Evolutionary conservation across 441 rosid species (phyloP).

Genomic region (Kokia cookei): DNA sequence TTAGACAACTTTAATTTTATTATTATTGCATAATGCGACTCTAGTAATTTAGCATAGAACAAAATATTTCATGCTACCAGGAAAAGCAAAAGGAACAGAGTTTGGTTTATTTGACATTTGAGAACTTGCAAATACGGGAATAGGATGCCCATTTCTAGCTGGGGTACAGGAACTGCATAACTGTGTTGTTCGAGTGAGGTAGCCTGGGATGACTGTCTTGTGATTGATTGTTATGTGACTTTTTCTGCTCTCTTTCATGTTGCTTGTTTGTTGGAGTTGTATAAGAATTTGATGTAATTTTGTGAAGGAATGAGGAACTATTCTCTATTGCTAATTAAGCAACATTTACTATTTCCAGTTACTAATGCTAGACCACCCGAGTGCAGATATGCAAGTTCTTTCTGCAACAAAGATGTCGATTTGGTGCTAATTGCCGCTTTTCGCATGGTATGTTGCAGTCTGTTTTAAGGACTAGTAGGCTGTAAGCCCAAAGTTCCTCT

Average conservation of each 20-base stretch:
- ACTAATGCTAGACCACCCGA: constrained; percentile 49
- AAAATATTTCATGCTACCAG: neutral
- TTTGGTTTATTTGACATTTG: neutral
- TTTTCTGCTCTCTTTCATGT: neutral
- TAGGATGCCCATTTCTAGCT: neutral
- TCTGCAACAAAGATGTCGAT: constrained; percentile 92
- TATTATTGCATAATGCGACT: neutral
- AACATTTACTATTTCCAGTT: neutral
- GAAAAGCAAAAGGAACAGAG: neutral
- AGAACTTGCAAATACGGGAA: neutral
- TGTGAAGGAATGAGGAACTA: constrained; percentile 2
- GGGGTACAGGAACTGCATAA: neutral
- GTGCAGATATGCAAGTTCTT: constrained; percentile 99
- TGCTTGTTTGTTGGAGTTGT: neutral
- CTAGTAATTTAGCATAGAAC: neutral
- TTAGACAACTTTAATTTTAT: neutral
- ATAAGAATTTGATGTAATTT: neutral
- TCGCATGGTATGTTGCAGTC: constrained; percentile 80
- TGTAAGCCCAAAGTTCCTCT: neutral
- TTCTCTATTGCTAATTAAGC: constrained; percentile 1
- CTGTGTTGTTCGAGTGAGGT: neutral
- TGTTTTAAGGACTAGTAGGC: constrained; percentile 13
- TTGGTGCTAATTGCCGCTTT: constrained; percentile 85
- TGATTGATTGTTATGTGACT: neutral
- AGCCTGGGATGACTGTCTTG: neutral